Base-by-base conservation (phyloP, 768 basidiomycete genomes). In the Leccinellum luteum region DNA sequence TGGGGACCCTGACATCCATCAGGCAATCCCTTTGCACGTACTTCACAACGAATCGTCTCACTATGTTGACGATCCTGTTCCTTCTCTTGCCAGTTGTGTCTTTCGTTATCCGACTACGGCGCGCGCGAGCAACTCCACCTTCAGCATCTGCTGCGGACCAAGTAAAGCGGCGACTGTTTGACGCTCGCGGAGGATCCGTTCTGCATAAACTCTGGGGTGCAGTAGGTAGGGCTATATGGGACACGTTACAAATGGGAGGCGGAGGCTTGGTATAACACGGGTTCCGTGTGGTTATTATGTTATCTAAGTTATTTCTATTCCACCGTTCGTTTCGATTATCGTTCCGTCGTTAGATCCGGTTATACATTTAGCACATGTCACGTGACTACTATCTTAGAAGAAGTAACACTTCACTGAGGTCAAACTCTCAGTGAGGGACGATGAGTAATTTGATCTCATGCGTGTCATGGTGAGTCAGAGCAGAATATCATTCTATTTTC, bases 401-500 rank as follows among this genome's bases (percentile, higher is more conserved):
- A 34, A 27, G 15, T 7, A 15, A 34, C 34, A 14, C 38, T 25
- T 50, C 38, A n/a, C 34, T 32, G 44, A 51, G 21, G 35, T 52
- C 58, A 21, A 10, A 34, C 32, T 34, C 28, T 4, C n/a, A n/a
- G 6, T 9, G 28, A 55, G 52, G 59, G 6, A 54, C 58, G 60
- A 90, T 89, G 88, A 87, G 83, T 71, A 85, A 79, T 69, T 81
- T 90, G 74, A 89, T 90, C 71, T 90, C 89, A 52, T 79, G 82
- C 52, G 79, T 88, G 45, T 76, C 87, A 55, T 90, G 89, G 78
- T 78, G 56, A 55, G 69, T 51, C 51, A 7, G 4, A 27, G 28
- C 54, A 13, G 14, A 52, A 15, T 8, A 0, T 38, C 45, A 15
- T 8, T 17, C 3, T 12, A 19, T 10, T 15, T 41, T 13, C n/a